Evolutionary conservation across 306 rosid genomes (phyloP).

Genomic region (Prunus kanzakura): DNA sequence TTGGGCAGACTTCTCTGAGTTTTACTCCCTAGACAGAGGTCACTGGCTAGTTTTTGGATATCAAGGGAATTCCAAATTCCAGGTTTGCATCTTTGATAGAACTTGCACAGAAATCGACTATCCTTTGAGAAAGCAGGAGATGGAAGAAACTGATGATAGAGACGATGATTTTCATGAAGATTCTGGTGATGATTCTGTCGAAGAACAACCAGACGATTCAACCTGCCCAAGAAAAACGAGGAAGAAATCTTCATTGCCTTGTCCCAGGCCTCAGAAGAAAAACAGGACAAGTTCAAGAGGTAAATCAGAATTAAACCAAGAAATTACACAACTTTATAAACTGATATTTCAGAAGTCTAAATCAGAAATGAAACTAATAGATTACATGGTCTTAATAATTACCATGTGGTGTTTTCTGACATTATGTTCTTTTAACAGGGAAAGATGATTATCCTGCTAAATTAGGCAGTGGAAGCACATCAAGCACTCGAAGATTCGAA

Average conservation of each 20-base stretch:
- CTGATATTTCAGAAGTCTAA: background rate
- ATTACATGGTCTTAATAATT: too few relatives aligned
- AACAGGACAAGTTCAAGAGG: background rate
- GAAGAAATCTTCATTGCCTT: background rate
- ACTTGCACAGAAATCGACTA: constrained; percentile 22
- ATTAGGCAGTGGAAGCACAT: background rate
- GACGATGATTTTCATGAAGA: background rate
- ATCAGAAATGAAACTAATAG: too few relatives aligned
- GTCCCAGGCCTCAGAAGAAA: background rate
- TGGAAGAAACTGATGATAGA: background rate
- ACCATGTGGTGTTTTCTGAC: background rate
- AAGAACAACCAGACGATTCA: background rate
- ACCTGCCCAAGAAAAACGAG: background rate
- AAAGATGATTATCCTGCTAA: background rate
- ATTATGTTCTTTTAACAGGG: background rate
- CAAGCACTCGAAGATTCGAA: background rate
- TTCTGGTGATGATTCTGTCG: background rate
- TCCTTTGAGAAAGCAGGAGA: constrained; percentile 8
- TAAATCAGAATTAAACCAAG: background rate
- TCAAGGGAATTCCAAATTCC: constrained; percentile 3
- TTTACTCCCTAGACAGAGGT: background rate
- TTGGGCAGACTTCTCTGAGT: constrained; percentile 14
- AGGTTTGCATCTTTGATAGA: constrained; percentile 19
- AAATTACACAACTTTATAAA: background rate
- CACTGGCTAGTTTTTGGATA: constrained; percentile 7